Evolutionary conservation across 2,329 filamentous ascomycete genomes (phyloP).

Genomic region (Graphilbum sp.): DNA sequence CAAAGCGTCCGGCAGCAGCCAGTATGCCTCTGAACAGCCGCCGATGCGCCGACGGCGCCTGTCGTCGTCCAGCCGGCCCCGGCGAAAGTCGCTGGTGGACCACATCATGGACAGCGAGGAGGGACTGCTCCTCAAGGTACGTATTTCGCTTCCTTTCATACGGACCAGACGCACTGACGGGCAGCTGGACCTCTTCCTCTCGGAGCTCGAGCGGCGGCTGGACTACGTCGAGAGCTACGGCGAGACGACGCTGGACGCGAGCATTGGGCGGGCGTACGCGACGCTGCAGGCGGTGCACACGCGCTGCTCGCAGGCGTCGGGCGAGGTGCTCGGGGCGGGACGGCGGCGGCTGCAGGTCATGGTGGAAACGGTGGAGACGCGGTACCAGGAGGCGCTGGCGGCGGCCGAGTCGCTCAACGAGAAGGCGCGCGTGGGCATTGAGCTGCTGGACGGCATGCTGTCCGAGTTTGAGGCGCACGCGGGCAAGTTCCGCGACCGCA

Average conservation of each 20-base stretch:
- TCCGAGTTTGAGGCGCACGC: slow-evolving; percentile 72
- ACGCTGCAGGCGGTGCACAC: slow-evolving; percentile 77
- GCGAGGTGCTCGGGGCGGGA: slow-evolving; percentile 76
- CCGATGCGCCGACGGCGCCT: slow-evolving; percentile 29
- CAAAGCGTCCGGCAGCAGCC: too few relatives aligned
- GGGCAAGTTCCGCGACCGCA: slow-evolving; percentile 62
- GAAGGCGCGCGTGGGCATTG: slow-evolving; percentile 76
- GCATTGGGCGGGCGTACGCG: slow-evolving; percentile 68
- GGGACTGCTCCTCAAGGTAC: slow-evolving; percentile 38
- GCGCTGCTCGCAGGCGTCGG: slow-evolving; percentile 77
- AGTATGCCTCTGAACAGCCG: too few relatives aligned
- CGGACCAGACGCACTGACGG: too few relatives aligned
- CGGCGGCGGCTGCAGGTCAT: slow-evolving; percentile 71
- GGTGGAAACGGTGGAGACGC: slow-evolving; percentile 77
- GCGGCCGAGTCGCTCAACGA: slow-evolving; percentile 80
- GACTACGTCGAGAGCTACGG: slow-evolving; percentile 82
- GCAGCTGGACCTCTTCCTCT: slow-evolving; percentile 63
- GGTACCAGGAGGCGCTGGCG: slow-evolving; percentile 73
- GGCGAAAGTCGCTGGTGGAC: slow-evolving; percentile 42
- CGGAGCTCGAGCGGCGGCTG: slow-evolving; percentile 71
- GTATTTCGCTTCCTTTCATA: neutral
- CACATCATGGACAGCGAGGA: slow-evolving; percentile 48
- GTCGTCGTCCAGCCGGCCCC: slow-evolving; percentile 36
- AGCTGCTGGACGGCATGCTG: slow-evolving; percentile 71
- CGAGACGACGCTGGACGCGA: slow-evolving; percentile 66